These are phyloP conservation scores for Combretum micranthum DNA, from an alignment of 345 rosid species.

Conservation along the genomic window DNA sequence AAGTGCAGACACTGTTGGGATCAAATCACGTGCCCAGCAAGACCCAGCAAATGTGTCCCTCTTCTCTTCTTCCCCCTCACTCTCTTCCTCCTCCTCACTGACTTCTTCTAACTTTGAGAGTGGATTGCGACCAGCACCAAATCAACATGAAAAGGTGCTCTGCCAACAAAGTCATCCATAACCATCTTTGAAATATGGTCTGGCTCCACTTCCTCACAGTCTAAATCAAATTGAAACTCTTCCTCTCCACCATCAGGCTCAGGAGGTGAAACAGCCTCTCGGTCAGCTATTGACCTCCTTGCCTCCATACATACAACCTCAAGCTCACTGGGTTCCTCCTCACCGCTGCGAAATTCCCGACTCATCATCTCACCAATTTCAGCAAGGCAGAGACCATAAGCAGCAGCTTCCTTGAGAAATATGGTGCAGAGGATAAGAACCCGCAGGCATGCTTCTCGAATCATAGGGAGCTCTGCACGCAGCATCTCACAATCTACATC, in stretches of 20 bases:
- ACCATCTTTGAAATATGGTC: slow-evolving; percentile 36
- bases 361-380: slow-evolving; percentile 99
- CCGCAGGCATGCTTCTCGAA: slow-evolving; percentile 85
- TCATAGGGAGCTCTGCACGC: slow-evolving; percentile 80
- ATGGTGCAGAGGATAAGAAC: slow-evolving; percentile 73
- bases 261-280: slow-evolving; percentile 58
- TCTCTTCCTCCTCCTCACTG: slow-evolving; percentile 63
- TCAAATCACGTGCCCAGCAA: slow-evolving; percentile 22
- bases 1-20: slow-evolving; percentile 52
- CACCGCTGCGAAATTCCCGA: slow-evolving; percentile 72
- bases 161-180: slow-evolving; percentile 35
- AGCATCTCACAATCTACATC: slow-evolving; percentile 67
- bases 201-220: slow-evolving; percentile 52
- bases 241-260: slow-evolving; percentile 50
- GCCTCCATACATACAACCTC: slow-evolving; percentile 90
- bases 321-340: slow-evolving; percentile 95
- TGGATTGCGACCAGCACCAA: slow-evolving; percentile 36
- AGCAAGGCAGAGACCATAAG: slow-evolving; percentile 72
- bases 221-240: slow-evolving; percentile 71
- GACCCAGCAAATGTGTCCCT: slow-evolving; percentile 15
- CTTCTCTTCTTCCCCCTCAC: slow-evolving; percentile 44
- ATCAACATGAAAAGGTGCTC: slow-evolving; percentile 33
- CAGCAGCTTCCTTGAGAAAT: slow-evolving; percentile 88
- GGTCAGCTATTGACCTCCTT: slow-evolving; percentile 55
- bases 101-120: slow-evolving; percentile 80